These are phyloP conservation scores for Cardiosporidium cionae DNA, from an alignment of 169 alveolate species.

Conservation along the genomic window DNA sequence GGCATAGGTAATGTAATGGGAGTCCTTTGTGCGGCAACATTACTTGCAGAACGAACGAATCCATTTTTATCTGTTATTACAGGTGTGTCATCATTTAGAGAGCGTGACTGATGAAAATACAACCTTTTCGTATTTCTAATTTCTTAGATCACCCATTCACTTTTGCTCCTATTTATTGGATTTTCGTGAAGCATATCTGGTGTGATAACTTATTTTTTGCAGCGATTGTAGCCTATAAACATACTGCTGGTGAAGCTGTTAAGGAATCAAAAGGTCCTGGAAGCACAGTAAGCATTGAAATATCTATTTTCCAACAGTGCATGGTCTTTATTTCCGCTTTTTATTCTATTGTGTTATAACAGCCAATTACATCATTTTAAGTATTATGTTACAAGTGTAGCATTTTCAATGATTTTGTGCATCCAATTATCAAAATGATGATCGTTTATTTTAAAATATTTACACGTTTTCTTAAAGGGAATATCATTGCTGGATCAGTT, in stretches of 20 bases:
- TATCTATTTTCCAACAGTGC: neutral
- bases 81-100: neutral
- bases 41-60: neutral
- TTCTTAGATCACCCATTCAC: neutral
- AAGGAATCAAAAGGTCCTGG: neutral
- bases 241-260: neutral
- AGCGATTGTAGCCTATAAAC: neutral
- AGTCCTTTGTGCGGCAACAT: neutral
- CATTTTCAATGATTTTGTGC: neutral
- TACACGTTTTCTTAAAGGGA: neutral
- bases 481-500: neutral
- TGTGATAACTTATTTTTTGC: neutral
- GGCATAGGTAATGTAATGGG: neutral
- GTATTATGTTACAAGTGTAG: neutral
- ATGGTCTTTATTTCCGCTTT: neutral
- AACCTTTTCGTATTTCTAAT: neutral
- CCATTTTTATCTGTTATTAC: neutral
- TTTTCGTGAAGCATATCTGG: neutral
- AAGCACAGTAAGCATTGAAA: neutral
- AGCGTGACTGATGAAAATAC: neutral
- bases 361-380: neutral
- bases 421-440: neutral
- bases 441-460: neutral
- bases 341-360: neutral
- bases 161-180: neutral